Evolutionary conservation across 768 basidiomycete species (phyloP).

Genomic region (Dioszegia aurantiaca): DNA sequence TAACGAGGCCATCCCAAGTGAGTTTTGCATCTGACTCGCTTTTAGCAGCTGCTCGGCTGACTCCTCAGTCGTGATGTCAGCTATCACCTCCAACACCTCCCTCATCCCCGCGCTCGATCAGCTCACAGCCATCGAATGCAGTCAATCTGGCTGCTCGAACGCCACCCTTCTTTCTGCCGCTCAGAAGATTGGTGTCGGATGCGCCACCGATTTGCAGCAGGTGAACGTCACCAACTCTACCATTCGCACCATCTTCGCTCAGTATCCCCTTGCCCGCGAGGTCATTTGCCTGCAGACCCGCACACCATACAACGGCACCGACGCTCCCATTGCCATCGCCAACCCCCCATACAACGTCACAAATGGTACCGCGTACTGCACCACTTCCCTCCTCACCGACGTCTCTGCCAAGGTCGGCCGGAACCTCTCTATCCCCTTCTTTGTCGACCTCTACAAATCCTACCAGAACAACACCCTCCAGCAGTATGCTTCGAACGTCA

Average conservation of each 20-base stretch:
- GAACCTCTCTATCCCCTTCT: conserved; percentile 37
- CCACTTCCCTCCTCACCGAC: conserved; percentile 39
- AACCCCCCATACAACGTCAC: conserved; percentile 36
- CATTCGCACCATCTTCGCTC: conserved; percentile 22
- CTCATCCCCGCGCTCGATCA: conserved; percentile 41
- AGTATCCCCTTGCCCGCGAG: conserved; percentile 46
- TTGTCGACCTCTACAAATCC: conserved; percentile 22
- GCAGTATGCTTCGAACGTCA: conserved; percentile 21
- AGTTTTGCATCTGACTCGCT: conserved; percentile 18
- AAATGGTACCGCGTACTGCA: conserved; percentile 48
- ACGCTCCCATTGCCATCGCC: conserved; percentile 28
- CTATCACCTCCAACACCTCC: conserved; percentile 26
- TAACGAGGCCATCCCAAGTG: conserved; percentile 7
- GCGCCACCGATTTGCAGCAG: conserved; percentile 29
- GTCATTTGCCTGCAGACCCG: conserved; percentile 38
- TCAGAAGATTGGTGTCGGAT: conserved; percentile 20
- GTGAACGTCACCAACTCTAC: conserved; percentile 24
- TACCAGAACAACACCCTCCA: conserved; percentile 39
- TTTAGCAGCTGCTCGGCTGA: neutral
- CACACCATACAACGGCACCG: conserved; percentile 14
- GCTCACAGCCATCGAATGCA: conserved; percentile 35
- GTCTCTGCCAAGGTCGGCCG: conserved; percentile 42
- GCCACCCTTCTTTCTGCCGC: conserved; percentile 32
- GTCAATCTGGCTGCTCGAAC: conserved; percentile 29
- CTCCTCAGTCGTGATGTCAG: conserved; percentile 5